Base-by-base conservation (phyloP, 2,329 filamentous ascomycete genomes). In the Sarocladium kiliense region DNA sequence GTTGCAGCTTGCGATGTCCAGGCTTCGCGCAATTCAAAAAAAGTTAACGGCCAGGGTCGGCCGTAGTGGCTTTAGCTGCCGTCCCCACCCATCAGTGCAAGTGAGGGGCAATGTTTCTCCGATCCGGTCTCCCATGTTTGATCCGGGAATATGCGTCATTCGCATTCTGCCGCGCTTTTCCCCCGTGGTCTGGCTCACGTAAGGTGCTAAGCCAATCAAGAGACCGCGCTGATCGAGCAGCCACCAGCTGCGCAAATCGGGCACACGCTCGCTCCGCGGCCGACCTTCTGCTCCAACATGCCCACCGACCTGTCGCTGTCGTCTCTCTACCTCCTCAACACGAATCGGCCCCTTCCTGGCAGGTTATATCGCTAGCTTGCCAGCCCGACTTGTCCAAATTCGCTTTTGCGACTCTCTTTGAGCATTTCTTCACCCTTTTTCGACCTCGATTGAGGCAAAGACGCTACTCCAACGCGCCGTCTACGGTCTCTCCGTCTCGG, bases 1-100 rank as follows among this genome's bases (percentile, higher is more conserved):
- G 26, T 34, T 51, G 47, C n/a, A 36, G 16, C 47, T 55, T 47
- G 36, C 36, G 60, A 54, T 57, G 57, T 53, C 53, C 25, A 12
- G 25, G 18, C 23, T 44, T 51, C 42, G 42, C 30, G 27, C n/a
- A 34, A 18, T 32, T 41, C 49, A 47, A 47, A 45, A 55, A 54
- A 54, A 54, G 55, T 56, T 53, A 26, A 41, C 47, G 27, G 47
- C 27, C 47, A 51, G 27, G n/a, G 47, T 36, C 30, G 47, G 47
- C 25, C n/a, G n/a, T n/a, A n/a, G 25, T 25, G n/a, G 11, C 16
- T 44, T 27, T 27, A 47, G 44, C 12, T 47, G 21, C 44, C 44
- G 16, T 27, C 44, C 44, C 44, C 21, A 16, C 10, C 10, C 27
- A 23, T n/a, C n/a, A n/a, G n/a, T n/a, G n/a, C n/a, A n/a, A n/a